A percentile compares a stretch with the other conserved stretches of the same genome.
These are phyloP conservation scores for Zygotorulaspora florentina DNA, from an alignment of 805 yeast species.

Conservation along the genomic window DNA sequence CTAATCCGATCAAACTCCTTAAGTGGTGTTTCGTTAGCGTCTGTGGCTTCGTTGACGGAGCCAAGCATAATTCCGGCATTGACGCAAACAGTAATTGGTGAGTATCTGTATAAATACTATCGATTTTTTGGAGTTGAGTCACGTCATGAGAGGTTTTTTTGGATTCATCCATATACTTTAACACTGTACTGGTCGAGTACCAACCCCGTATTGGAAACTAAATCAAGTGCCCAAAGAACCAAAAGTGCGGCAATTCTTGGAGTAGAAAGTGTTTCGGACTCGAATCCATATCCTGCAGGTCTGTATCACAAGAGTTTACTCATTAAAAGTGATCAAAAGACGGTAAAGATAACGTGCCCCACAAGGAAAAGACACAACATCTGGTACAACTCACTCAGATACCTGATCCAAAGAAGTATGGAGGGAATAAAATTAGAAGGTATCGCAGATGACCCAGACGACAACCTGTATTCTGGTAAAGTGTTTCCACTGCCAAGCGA, in stretches of 20 bases:
- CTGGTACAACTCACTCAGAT: conserved; percentile 83
- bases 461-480: conserved; percentile 35
- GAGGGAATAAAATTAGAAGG: conserved; percentile 52
- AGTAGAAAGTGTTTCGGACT: conserved; percentile 77
- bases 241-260: conserved; percentile 75
- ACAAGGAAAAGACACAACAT: conserved; percentile 83
- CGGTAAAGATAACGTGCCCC: conserved; percentile 79
- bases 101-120: conserved; percentile 79
- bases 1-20: conserved; percentile 21
- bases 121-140: conserved; percentile 67
- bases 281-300: conserved; percentile 86
- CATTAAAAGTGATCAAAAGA: conserved; percentile 61
- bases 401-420: conserved; percentile 61
- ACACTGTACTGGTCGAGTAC: conserved; percentile 85
- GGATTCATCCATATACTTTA: conserved; percentile 93
- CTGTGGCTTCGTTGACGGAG: conserved; percentile 62
- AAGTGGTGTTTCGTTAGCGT: conserved; percentile 41
- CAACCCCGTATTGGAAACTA: conserved; percentile 71
- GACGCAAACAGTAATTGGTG: conserved; percentile 93
- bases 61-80: conserved; percentile 76
- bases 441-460: conserved; percentile 37
- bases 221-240: conserved; percentile 55
- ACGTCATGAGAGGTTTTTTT: conserved; percentile 88
- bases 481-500: conserved; percentile 27
- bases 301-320: conserved; percentile 79